Evolutionary conservation across 805 yeast species (phyloP), one percentile per base, ranked within the genome.

Genomic region (Lachancea dasiensis): DNA sequence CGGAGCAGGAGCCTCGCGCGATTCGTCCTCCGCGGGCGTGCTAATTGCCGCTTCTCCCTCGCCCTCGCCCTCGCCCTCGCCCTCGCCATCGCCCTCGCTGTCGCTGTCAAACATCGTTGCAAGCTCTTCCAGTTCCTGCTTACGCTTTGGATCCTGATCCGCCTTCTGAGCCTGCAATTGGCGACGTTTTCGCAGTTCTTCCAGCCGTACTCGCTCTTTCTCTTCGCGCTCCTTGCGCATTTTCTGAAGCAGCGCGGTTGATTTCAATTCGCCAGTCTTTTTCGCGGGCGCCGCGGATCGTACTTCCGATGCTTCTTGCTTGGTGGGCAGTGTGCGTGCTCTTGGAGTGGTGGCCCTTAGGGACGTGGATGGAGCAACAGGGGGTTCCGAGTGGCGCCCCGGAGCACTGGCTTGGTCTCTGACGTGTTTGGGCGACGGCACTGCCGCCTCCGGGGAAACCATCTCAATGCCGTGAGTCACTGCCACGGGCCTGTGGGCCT

Each of bases 191-290:
- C 42, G 33, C 36, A 59, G 35, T 36, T 56, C 63, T 19, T 46
- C 44, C 15, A 50, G 56, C 31, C 64, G 50, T 19, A 44, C 43
- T 11, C 40, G 39, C 29, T 59, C 64, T 36, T 55, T 56, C 10
- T 44, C 49, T 35, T 58, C 61, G 40, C 63, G 49, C 17, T 48
- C 55, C 25, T 50, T 46, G 29, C 56, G 49, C 64, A 58, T 59
- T 37, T 48, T 54, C 1, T 55, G 61, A 20, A 56, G 46, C 8
- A 59, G 43, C 8, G 48, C 60, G 3, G 63, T 59, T 1, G 64
- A 58, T 38, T 51, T 51, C 18, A 59, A 45, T 1, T 57, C 57
- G 41, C 45, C 39, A 25, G 36, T 5, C 18, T 20, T 37, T 24
- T 21, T 31, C 9, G 21, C 27, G 17, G 20, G 18, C 3, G 26